Conservation (phyloP, 2,329 filamentous ascomycete genomes). For the Pseudogymnoascus sp. region DNA sequence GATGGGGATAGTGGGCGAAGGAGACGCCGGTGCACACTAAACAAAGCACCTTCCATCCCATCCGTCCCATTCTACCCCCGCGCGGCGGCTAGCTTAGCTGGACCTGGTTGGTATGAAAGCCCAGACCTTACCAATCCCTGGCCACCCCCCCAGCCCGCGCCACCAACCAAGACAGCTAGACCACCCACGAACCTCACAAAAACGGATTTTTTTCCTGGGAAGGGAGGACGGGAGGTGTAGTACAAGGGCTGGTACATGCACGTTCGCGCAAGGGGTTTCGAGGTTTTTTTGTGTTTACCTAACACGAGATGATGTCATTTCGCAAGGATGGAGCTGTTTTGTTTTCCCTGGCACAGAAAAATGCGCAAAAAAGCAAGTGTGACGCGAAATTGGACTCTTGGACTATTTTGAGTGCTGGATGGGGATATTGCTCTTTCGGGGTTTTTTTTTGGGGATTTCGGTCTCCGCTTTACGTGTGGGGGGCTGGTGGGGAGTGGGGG, state of each 20-base stretch:
- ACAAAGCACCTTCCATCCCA: neutral
- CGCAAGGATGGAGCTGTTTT: neutral
- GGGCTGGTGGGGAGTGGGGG: neutral
- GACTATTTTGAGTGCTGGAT: neutral
- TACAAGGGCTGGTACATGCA: neutral
- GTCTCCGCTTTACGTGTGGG: neutral
- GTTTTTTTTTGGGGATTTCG: neutral
- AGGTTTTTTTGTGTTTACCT: neutral
- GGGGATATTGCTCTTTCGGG: conserved; percentile 2
- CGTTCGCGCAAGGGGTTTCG: neutral
- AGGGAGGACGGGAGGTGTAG: neutral
- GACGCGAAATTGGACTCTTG: neutral
- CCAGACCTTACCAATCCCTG: neutral
- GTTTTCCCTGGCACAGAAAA: neutral
- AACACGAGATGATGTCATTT: neutral
- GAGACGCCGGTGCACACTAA: neutral
- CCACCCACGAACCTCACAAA: neutral
- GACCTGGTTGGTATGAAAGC: neutral
- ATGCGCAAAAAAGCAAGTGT: neutral
- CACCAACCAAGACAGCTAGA: neutral
- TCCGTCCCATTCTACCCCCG: neutral
- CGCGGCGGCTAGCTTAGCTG: neutral
- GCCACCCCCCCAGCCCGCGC: neutral
- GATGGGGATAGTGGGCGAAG: neutral
- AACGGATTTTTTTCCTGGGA: neutral